Base-by-base conservation (phyloP, 352 stramenopile species). In the Phytophthora syringae region DNA sequence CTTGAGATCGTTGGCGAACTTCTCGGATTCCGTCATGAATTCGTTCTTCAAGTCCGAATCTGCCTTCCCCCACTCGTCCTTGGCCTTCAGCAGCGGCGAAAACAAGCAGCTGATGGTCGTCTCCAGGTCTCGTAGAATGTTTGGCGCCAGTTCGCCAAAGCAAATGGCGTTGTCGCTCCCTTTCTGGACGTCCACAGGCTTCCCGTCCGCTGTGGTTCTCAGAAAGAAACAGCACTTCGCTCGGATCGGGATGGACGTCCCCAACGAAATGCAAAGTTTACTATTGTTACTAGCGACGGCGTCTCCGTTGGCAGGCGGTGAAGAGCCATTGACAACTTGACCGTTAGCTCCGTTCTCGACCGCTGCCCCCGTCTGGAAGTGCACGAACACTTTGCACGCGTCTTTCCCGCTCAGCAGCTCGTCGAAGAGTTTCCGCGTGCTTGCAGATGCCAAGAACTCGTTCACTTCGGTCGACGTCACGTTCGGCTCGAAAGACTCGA, bases 41-140 rank as follows among this genome's bases (percentile, higher is more conserved):
- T 96, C 88, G 48, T 77, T 73, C 66, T 97, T 97, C 22, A 98
- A 72, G 57, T 98, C 94, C 6, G 89, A 55, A 61, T 98, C 95
- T 2, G 96, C 93, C 63, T 98, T 97, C 2, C 97, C 97, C 97
- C 97, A 99, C 72, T 98, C 93, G 27, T 96, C 88, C 24, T 96
- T 98, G 40, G 89, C 79, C 50, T 97, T 96, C 40, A 99, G 80
- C 6, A 99, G 70, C 16, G 96, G 95, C 53, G 81, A 86, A 64
- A 98, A 99, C 11, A 97, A 82, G 69, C 69, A 67, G 20, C 68
- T 92, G 72, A 94, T 90, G 32, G 85, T 93, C 20, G 80, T 90
- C 57, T 94, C 87, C 1, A 95, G 68, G 30, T 93, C 84, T 7
- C 88, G 63, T 2, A 97, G 52, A 56, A 96, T 91, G 27, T 96